Percentiles rank a stretch among this genome's conserved stretches.
These are phyloP conservation scores for Alternaria postmessia DNA, from an alignment of 2,329 filamentous ascomycete genomes.

Conservation along the genomic window DNA sequence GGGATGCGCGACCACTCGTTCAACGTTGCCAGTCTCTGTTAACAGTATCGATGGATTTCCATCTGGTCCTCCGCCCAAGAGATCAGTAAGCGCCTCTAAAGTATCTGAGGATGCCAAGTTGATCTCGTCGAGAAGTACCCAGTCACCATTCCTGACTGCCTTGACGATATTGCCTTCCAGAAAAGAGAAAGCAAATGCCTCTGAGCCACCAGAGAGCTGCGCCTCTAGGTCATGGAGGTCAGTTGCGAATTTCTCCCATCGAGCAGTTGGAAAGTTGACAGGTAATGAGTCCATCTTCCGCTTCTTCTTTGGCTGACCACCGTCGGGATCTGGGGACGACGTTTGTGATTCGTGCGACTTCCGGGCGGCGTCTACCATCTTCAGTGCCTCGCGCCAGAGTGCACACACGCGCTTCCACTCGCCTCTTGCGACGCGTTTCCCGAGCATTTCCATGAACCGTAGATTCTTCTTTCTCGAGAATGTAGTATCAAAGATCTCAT, in stretches of 20 bases:
- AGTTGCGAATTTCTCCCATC: conserved; percentile 82
- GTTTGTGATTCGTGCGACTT: conserved; percentile 53
- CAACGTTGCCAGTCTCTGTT: conserved; percentile 91
- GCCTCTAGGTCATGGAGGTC: conserved; percentile 81
- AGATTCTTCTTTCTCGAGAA: conserved; percentile 90
- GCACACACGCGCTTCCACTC: conserved; percentile 89
- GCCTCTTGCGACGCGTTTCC: conserved; percentile 78
- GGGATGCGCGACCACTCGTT: conserved; percentile 86
- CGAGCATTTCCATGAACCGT: conserved; percentile 78
- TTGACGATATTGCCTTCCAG: conserved; percentile 96
- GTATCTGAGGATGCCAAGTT: conserved; percentile 96
- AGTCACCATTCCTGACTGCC: conserved; percentile 94
- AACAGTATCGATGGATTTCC: conserved; percentile 83
- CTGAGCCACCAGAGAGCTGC: conserved; percentile 75
- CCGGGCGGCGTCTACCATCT: conserved; percentile 73
- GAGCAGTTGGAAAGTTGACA: conserved; percentile 63
- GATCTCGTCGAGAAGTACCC: conserved; percentile 96
- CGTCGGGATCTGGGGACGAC: conserved; percentile 51
- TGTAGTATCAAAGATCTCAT: conserved; percentile 84
- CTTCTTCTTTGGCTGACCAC: conserved; percentile 76
- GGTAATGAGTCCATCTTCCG: conserved; percentile 66
- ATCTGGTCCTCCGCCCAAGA: conserved; percentile 76
- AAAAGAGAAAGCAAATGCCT: conserved; percentile 91
- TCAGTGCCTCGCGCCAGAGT: conserved; percentile 87
- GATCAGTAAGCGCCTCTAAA: conserved; percentile 88